phyloP scores from a whole-genome alignment of 2,329 filamentous ascomycete genomes.

The Scleromitrula shiraiana region DNA sequence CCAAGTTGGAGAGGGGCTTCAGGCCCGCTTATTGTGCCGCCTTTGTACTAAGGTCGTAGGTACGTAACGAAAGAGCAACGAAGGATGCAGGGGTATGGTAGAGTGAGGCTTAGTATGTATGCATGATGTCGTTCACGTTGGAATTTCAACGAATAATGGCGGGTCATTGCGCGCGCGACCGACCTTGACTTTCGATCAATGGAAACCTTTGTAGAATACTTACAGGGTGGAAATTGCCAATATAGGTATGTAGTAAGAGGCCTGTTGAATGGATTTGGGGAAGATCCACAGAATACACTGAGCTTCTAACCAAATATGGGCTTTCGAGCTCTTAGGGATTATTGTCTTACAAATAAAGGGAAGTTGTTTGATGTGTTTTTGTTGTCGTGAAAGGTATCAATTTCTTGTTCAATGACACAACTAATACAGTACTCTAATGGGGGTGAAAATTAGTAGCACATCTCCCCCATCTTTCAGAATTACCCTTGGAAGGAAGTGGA shows the following conservation, averaged over 20 bases:
- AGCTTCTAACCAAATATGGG: too few species aligned
- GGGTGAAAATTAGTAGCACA: not conserved
- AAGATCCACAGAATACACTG: not conserved
- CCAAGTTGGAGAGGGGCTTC: conserved; percentile 6
- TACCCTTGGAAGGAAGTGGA: not conserved
- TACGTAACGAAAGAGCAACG: not conserved
- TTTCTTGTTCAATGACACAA: too few species aligned
- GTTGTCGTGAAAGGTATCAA: not conserved
- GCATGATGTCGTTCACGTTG: not conserved
- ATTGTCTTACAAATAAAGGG: too few species aligned
- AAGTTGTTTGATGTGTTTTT: not conserved
- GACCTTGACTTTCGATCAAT: not conserved
- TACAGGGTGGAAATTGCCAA: conserved; percentile 1
- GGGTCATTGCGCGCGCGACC: not conserved
- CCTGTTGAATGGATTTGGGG: not conserved
- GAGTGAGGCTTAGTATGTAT: conserved; percentile 7
- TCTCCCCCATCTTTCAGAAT: conserved; percentile 5
- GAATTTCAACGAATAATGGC: not conserved
- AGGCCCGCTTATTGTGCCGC: conserved; percentile 6
- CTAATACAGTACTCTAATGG: not conserved
- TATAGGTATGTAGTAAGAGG: not conserved
- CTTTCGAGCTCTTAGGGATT: too few species aligned
- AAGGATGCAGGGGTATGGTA: conserved; percentile 6
- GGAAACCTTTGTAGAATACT: not conserved
- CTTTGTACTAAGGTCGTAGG: conserved; percentile 5